Conservation (phyloP, 129 eudicot species). For the Artemisia annua region DNA sequence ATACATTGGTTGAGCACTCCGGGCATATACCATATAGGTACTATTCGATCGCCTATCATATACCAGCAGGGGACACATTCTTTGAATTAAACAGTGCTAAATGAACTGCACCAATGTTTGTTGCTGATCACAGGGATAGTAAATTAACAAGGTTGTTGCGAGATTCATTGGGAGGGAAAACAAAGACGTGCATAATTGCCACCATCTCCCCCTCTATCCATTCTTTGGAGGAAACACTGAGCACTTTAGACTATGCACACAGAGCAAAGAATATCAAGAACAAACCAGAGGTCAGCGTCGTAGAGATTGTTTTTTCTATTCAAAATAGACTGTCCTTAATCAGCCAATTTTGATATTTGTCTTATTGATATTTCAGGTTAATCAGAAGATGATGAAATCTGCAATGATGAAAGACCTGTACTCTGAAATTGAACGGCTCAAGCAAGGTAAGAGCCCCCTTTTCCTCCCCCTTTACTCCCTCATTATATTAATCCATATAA, state of each 20-base stretch:
- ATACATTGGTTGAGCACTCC: constrained; percentile 80
- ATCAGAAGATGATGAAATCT: constrained; percentile 93
- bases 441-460: constrained; percentile 53
- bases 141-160: constrained; percentile 78
- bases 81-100: background rate
- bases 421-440: constrained; percentile 81
- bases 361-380: constrained; percentile 48
- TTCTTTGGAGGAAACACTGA: constrained; percentile 84
- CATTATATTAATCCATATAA: background rate
- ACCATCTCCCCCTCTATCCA: constrained; percentile 80
- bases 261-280: constrained; percentile 94
- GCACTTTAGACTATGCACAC: constrained; percentile 82
- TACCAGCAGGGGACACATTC: background rate
- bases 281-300: constrained; percentile 74
- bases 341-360: background rate
- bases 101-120: background rate
- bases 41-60: background rate
- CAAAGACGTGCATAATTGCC: constrained; percentile 91
- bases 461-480: background rate
- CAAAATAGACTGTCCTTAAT: too few species aligned
- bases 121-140: constrained; percentile 60
- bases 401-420: constrained; percentile 81
- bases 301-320: background rate
- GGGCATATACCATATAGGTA: constrained; percentile 92
- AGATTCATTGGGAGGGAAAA: constrained; percentile 93